Conservation (phyloP, 192 early-diverging fungal species). For the Haplosporangium gracile region DNA sequence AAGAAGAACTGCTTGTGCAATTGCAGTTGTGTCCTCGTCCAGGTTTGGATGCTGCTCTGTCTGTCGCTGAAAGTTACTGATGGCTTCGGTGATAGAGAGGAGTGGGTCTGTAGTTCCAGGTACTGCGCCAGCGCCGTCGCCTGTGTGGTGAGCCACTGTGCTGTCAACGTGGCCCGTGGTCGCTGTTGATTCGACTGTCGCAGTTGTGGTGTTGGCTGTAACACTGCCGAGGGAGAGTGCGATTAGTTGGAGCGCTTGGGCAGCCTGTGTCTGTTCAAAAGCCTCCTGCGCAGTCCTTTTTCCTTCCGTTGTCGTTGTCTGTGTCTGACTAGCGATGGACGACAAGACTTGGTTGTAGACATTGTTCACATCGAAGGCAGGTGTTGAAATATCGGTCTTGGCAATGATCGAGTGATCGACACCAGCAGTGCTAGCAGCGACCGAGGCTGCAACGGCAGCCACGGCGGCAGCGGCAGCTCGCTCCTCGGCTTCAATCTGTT, state of each 20-base stretch:
- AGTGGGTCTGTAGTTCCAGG: conserved; percentile 16
- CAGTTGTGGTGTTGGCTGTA: background rate
- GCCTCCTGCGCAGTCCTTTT: conserved; percentile 34
- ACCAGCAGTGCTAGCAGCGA: conserved; percentile 15
- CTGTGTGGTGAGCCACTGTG: conserved; percentile 1
- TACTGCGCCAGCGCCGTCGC: background rate
- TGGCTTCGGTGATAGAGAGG: conserved; percentile 21
- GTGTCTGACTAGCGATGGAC: conserved; percentile 12
- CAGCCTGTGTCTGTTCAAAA: conserved; percentile 42
- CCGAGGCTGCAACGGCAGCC: conserved; percentile 21
- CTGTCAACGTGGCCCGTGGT: background rate
- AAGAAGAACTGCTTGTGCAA: conserved; percentile 40
- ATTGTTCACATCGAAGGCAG: conserved; percentile 27
- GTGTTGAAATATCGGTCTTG: background rate
- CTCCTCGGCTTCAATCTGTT: conserved; percentile 16
- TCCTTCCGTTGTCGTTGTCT: conserved; percentile 8
- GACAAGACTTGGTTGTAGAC: conserved; percentile 39
- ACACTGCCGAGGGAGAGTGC: conserved; percentile 31
- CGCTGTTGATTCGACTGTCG: background rate
- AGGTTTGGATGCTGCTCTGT: conserved; percentile 8
- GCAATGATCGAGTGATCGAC: background rate
- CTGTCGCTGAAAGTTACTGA: conserved; percentile 32
- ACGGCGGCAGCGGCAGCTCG: conserved; percentile 16
- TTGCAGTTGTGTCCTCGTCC: conserved; percentile 26
- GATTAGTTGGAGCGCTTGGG: conserved; percentile 36